Evolutionary conservation across 2,329 filamentous ascomycete genomes (phyloP), one percentile per base, ranked within the genome.

Genomic region (Eutypella sp.): DNA sequence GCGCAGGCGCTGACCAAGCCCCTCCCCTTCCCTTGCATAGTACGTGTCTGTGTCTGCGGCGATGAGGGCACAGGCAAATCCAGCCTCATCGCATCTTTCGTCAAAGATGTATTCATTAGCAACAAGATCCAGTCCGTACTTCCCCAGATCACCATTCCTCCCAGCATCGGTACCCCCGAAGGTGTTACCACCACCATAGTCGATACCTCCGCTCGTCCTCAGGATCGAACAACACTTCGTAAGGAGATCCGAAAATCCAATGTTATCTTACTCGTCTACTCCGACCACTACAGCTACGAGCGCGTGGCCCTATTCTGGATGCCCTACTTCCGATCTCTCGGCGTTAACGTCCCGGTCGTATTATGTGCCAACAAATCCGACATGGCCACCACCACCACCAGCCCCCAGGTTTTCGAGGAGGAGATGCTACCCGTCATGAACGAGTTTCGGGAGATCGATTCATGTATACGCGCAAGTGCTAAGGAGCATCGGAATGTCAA

Each of bases 261-360:
- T 65, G 92, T 96, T 55, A 97, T 99, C 53, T 77, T 97, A 16
- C 81, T 99, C 37, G 91, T 99, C 45, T 99, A 99, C 67, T 91
- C 91, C 55, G 93, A 99, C 66, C 92, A 97, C 69, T 99, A 99
- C 73, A 97, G 91, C 76, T 99, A 97, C 71, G 93, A 99, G 65
- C 79, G 93, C 31, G 91, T 99, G 3, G 93, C 92, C 3, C 75
- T 99, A 39, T 99, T 97, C 68, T 99, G 93, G 93, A 87, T 99
- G 80, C 93, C 93, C 10, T 95, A 96, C 68, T 97, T 99, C 63
- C 87, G 93, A 50, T 96, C 91, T 4, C 79, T 99, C 33, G 93
- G 93, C n/a, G 93, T 99, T 63, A 99, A 99, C 64, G 90, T 99
- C 19, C 93, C 93, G 0, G 93, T 99, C 10, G 91, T 99, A 38